phyloP scores from a whole-genome alignment of 768 basidiomycete genomes.

The Mrakia blollopis region DNA sequence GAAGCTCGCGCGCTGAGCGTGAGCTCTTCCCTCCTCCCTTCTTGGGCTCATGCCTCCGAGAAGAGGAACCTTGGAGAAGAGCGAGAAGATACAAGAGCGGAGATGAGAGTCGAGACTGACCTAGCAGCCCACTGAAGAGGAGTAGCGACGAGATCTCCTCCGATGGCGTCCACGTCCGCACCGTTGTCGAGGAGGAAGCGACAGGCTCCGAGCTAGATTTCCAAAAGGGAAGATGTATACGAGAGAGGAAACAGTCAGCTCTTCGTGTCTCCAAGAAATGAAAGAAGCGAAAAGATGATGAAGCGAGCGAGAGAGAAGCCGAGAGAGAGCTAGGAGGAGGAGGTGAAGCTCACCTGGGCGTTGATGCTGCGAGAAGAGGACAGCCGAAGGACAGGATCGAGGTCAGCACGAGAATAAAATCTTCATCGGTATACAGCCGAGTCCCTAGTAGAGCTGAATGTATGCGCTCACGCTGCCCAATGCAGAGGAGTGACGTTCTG shows the following conservation, averaged over 20 bases:
- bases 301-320: too few species aligned
- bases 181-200: constrained; percentile 83
- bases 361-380: constrained; percentile 27
- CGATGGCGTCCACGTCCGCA: constrained; percentile 87
- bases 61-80: not conserved
- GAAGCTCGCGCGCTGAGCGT: not conserved
- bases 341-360: constrained; percentile 24
- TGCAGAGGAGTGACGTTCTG: constrained; percentile 94
- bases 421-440: not conserved
- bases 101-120: constrained; percentile 35
- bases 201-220: constrained; percentile 67
- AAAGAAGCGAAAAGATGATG: not conserved
- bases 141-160: constrained; percentile 89
- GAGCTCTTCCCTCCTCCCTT: not conserved
- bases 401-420: not conserved
- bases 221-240: not conserved
- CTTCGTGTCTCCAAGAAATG: too few species aligned
- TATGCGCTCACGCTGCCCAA: constrained; percentile 67
- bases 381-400: not conserved
- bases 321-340: too few species aligned
- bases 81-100: too few species aligned
- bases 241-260: not conserved
- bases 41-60: too few species aligned
- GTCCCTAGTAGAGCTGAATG: not conserved
- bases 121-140: constrained; percentile 96